Evolutionary conservation across 495 filamentous ascomycete species (phyloP), one percentile per base, ranked within the genome.

Genomic region (Annulohypoxylon stygium): DNA sequence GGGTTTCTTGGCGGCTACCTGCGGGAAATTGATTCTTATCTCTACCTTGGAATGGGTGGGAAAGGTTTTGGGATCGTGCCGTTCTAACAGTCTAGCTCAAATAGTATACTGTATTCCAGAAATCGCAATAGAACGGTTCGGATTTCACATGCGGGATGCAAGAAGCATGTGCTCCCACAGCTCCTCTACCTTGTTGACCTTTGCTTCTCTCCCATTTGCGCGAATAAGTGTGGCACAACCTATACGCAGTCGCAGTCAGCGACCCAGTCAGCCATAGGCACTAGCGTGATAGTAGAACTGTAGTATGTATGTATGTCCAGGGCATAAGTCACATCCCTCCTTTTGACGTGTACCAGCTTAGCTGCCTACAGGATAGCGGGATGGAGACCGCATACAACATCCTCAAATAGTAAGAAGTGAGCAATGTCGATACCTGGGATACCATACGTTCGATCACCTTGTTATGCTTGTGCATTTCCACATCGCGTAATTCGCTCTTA

Each of bases 381-480:
- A 47, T 50, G 63, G 45, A 50, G 58, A 8, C 67, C 72, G 72
- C 72, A 67, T 75, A 70, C 30, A 70, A 62, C 62, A 75, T 75
- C 72, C 72, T 16, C 67, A 75, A 75, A 16, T 36, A 75, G 72
- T 65, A 75, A 70, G 71, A 68, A 70, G 61, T 50, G 58, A 53
- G 63, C 34, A 45, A 11, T 7, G 57, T 12, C 4, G 10, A 26
- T 58, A 33, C 26, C 30, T 30, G 20, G 20, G 0, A 33, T 58
- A 20, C 3, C 30, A 37, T 45, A 45, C 41, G 11, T 3, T 59
- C 25, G 18, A 41, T n/a, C 30, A 33, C 26, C 25, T 11, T 30
- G 30, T 30, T 30, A 30, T 30, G 30, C 30, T 30, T 60, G 36
- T 51, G 37, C 18, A 20, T 51, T 60, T 61, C 30, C 58, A 20